These are phyloP conservation scores for Pyrenophora tritici-repentis DNA, from an alignment of 2,329 filamentous ascomycete genomes.

Conservation along the genomic window DNA sequence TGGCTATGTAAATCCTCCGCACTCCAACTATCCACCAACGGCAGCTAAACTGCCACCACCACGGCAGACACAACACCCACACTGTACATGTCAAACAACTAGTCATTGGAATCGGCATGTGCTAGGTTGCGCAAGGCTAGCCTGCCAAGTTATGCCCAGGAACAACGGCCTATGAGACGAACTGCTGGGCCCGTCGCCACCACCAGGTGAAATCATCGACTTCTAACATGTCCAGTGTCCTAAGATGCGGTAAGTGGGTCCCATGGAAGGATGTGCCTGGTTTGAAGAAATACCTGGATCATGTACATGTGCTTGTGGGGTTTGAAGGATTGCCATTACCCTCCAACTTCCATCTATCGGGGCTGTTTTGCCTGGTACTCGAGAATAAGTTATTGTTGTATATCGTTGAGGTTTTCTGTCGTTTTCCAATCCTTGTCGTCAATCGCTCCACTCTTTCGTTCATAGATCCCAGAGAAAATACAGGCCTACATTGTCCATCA, in stretches of 20 bases:
- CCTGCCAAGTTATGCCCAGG: conserved; percentile 11
- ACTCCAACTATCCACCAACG: not conserved
- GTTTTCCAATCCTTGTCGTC: too few species aligned
- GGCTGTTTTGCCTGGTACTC: too few species aligned
- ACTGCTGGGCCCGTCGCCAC: conserved; percentile 2
- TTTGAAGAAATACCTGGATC: not conserved
- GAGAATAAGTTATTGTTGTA: too few species aligned
- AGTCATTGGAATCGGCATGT: not conserved
- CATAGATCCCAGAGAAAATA: too few species aligned
- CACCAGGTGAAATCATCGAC: conserved; percentile 3
- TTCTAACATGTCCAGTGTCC: not conserved
- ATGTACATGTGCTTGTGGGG: too few species aligned
- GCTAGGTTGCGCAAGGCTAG: conserved; percentile 3
- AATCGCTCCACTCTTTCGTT: too few species aligned
- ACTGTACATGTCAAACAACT: not conserved
- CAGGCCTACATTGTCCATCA: too few species aligned
- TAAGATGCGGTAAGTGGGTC: conserved; percentile 12
- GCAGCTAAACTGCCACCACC: not conserved
- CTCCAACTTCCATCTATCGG: too few species aligned
- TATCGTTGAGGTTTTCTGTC: too few species aligned
- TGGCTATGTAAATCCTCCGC: conserved; percentile 11
- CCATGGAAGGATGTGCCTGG: conserved; percentile 15
- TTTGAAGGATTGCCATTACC: too few species aligned
- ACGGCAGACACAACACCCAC: not conserved
- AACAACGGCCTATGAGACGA: conserved; percentile 6